Base-by-base conservation (phyloP, 441 rosid species). In the Erodium moschatum region DNA sequence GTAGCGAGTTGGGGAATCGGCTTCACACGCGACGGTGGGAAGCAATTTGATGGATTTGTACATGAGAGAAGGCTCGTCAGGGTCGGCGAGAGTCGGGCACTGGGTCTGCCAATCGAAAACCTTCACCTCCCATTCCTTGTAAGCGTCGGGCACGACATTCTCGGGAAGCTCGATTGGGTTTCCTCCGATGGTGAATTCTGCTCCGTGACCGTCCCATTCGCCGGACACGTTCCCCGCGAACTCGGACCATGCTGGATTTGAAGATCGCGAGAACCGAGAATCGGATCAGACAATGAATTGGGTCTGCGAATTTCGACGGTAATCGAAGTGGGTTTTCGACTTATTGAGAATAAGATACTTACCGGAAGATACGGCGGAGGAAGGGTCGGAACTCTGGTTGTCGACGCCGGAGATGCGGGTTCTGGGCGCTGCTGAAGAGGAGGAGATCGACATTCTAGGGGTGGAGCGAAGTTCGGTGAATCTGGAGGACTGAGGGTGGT, bases 21-120 rank as follows among this genome's bases (percentile, higher is more conserved):
- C 98, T 85, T 93, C 97, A 58, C 98, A 93, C 64, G 97, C 98
- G 10, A 93, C 96, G 1, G 98, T 90, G n/a, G 98, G 98, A 46
- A 90, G 96, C 64, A 93, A 82, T 67, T 89, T 86, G 73, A 93
- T 87, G 70, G 74, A 79, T 72, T 82, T 90, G 81, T 84, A 88
- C 46, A 75, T 72, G 74, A 93, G 72, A 64, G 67, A 18, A 9
- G 48, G 69, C 54, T 78, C 71, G 74, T 78, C 70, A 4, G 84
- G 78, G 15, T 76, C 77, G 66, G 96, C 96, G 48, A 90, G 88
- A 33, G 97, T 89, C 7, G 97, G 93, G 75, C 96, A 93, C 67
- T 90, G 98, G 64, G 95, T 93, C 81, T 93, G 98, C 98, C 98
- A 90, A 77, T 93, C 97, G 64, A 83, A 87, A 74, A 93, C 96